A percentile compares a stretch with the other conserved stretches of the same genome.
phyloP scores from a whole-genome alignment of 2,329 filamentous ascomycete genomes.

The Penicillium fuscoglaucum region DNA sequence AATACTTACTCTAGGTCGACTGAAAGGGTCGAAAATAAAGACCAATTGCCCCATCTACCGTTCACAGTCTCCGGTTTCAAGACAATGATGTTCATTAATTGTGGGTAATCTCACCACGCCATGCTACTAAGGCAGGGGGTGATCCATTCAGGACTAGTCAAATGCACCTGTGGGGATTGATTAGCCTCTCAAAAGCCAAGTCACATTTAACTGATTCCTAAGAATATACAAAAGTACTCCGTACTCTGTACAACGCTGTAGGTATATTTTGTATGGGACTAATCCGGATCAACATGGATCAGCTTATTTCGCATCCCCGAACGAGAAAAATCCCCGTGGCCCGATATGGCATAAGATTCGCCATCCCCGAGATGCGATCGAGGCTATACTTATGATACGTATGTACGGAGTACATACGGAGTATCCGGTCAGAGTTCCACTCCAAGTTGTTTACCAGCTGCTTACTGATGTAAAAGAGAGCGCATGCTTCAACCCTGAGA shows the following conservation, averaged over 20 bases:
- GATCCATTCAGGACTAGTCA: conserved; percentile 13
- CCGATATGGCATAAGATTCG: background rate
- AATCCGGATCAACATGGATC: background rate
- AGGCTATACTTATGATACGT: background rate
- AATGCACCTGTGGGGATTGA: conserved; percentile 1
- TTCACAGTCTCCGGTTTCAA: conserved; percentile 16
- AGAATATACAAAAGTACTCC: background rate
- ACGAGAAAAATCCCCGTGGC: background rate
- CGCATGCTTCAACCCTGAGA: background rate
- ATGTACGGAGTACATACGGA: background rate
- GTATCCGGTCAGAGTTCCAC: background rate
- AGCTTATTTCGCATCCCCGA: background rate
- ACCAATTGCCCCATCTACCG: background rate
- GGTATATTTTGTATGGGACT: background rate
- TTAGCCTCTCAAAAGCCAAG: background rate
- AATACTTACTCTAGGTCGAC: background rate
- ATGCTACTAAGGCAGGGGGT: conserved; percentile 19
- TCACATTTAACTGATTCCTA: background rate
- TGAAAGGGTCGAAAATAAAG: conserved; percentile 4
- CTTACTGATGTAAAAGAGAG: background rate
- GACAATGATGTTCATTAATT: conserved; percentile 9
- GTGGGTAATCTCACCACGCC: conserved; percentile 3
- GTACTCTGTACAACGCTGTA: no score
- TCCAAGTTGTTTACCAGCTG: background rate
- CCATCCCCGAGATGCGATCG: background rate